Conservation (phyloP, 2,329 filamentous ascomycete species). For the Samsoniella hepiali region DNA sequence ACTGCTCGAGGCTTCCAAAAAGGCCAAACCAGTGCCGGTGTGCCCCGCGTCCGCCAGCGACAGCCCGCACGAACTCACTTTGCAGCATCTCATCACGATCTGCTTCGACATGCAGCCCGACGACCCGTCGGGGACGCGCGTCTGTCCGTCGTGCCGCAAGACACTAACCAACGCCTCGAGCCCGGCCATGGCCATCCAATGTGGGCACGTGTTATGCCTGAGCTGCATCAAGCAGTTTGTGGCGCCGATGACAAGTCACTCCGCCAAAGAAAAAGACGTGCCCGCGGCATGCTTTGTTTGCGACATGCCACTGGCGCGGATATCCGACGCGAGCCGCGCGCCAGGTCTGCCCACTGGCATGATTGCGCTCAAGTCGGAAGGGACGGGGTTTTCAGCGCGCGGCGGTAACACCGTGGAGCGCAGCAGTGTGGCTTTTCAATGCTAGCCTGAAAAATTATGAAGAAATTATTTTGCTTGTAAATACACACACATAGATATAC, state of each 20-base stretch:
- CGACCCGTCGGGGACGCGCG: conserved; percentile 40
- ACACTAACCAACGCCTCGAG: conserved; percentile 76
- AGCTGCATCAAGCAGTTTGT: conserved; percentile 84
- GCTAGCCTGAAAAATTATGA: conserved; percentile 39
- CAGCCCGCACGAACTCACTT: conserved; percentile 68
- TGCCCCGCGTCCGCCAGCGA: conserved; percentile 72
- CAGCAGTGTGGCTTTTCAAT: conserved; percentile 77
- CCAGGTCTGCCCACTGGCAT: conserved; percentile 66
- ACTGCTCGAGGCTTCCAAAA: conserved; percentile 55
- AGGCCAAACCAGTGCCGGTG: conserved; percentile 63
- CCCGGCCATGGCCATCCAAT: conserved; percentile 79
- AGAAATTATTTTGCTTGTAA: neutral
- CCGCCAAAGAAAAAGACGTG: conserved; percentile 39
- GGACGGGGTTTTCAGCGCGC: conserved; percentile 88
- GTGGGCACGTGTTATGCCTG: conserved; percentile 87
- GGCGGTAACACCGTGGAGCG: conserved; percentile 80
- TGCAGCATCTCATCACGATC: conserved; percentile 74
- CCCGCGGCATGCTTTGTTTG: conserved; percentile 73
- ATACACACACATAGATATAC: neutral
- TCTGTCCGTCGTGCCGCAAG: conserved; percentile 86
- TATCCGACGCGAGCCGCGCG: conserved; percentile 37
- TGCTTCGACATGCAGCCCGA: conserved; percentile 70
- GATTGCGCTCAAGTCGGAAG: conserved; percentile 77
- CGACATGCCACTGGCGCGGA: conserved; percentile 67
- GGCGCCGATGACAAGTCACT: conserved; percentile 50